Evolutionary conservation across 1,284 basidiomycete genomes (phyloP).

Genomic region (Cutaneotrichosporon mucoides): DNA sequence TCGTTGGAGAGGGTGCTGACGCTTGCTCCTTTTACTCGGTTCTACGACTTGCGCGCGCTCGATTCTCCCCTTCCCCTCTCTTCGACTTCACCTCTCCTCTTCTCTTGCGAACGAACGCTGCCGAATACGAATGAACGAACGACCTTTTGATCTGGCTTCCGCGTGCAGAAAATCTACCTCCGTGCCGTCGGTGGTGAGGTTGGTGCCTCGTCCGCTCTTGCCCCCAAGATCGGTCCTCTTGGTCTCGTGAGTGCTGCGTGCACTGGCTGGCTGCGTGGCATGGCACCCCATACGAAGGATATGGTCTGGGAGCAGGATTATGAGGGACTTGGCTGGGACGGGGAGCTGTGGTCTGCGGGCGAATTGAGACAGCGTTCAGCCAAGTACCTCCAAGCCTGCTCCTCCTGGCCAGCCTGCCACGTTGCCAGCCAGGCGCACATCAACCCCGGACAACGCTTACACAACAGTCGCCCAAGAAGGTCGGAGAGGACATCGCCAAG

Average conservation of each 20-base stretch:
- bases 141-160: not conserved
- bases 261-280: too few relatives aligned
- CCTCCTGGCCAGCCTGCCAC: too few relatives aligned
- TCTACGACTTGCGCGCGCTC: not conserved
- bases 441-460: not conserved
- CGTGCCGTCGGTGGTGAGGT: slow-evolving; percentile 99
- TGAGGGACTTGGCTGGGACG: too few relatives aligned
- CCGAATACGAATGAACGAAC: not conserved
- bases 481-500: slow-evolving; percentile 99
- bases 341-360: too few relatives aligned
- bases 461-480: slow-evolving; percentile 95
- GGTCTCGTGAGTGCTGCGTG: slow-evolving; percentile 73
- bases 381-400: too few relatives aligned
- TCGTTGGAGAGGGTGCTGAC: slow-evolving; percentile 9
- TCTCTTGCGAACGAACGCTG: not conserved
- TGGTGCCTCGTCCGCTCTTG: slow-evolving; percentile 96
- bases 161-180: slow-evolving; percentile 83
- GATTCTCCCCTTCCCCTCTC: not conserved
- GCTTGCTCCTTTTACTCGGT: not conserved
- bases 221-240: slow-evolving; percentile 99
- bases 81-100: not conserved
- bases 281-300: too few relatives aligned
- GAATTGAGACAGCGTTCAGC: too few relatives aligned
- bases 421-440: not conserved
- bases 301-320: too few relatives aligned